Conservation (phyloP, 2,329 filamentous ascomycete genomes). For the Pestalotiopsis sp. region DNA sequence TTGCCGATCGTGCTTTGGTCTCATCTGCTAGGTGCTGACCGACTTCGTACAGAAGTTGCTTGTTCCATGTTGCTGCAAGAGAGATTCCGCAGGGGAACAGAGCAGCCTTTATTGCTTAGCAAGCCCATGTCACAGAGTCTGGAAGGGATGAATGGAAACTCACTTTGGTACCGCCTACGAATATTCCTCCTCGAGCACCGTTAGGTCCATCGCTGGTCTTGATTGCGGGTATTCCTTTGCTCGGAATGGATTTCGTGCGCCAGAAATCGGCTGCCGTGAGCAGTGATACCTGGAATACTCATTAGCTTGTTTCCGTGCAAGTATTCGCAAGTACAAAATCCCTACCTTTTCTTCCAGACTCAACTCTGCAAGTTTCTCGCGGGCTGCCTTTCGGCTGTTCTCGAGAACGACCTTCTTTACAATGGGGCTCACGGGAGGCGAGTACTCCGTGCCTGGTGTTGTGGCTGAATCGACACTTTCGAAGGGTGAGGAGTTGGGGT, state of each 20-base stretch:
- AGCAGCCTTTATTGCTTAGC: conserved; percentile 57
- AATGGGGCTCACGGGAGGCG: conserved; percentile 45
- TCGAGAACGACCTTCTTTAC: conserved; percentile 36
- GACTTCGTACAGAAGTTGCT: conserved; percentile 67
- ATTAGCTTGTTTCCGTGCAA: conserved; percentile 14
- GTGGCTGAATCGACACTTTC: conserved; percentile 40
- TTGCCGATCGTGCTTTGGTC: conserved; percentile 71
- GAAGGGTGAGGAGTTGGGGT: conserved; percentile 37
- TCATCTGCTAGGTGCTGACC: conserved; percentile 74
- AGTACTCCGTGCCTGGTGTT: conserved; percentile 54
- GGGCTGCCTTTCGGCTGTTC: conserved; percentile 43
- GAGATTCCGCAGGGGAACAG: conserved; percentile 80
- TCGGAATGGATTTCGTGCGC: conserved; percentile 66
- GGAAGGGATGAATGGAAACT: conserved; percentile 15
- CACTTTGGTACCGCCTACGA: conserved; percentile 68
- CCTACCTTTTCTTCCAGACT: conserved; percentile 60
- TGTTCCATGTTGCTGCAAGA: conserved; percentile 79
- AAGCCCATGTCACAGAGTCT: conserved; percentile 3
- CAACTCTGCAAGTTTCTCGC: conserved; percentile 53
- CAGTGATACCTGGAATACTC: conserved; percentile 51
- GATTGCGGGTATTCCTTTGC: conserved; percentile 64
- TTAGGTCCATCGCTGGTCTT: conserved; percentile 73
- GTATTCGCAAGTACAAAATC: neutral
- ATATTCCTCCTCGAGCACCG: conserved; percentile 68
- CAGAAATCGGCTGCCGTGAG: conserved; percentile 69